These are phyloP conservation scores for Papiliotrema laurentii DNA, from an alignment of 1,284 basidiomycete species.

Conservation along the genomic window DNA sequence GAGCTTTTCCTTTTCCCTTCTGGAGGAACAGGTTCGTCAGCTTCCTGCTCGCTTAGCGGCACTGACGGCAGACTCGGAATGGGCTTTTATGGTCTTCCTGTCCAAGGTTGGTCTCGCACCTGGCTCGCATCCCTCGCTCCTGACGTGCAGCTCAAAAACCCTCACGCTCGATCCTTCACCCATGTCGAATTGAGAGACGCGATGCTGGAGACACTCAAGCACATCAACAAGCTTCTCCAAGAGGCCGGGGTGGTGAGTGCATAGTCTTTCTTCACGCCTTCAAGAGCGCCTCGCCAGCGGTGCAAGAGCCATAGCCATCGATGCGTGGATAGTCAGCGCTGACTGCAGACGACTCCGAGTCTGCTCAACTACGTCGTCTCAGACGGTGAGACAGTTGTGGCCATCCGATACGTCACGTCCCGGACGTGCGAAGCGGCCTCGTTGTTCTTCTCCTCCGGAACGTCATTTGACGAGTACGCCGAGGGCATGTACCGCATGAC, in stretches of 20 bases:
- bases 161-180: constrained; percentile 56
- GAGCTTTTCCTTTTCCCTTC: constrained; percentile 77
- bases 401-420: constrained; percentile 90
- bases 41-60: background rate
- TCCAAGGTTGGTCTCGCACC: constrained; percentile 59
- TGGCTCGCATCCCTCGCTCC: background rate
- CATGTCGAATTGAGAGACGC: constrained; percentile 56
- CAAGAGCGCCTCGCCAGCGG: too few species aligned
- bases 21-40: constrained; percentile 74
- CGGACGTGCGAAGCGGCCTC: constrained; percentile 89
- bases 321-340: too few species aligned
- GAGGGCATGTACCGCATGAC: constrained; percentile 88
- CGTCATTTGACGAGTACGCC: constrained; percentile 85
- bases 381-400: constrained; percentile 88
- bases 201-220: constrained; percentile 78
- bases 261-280: background rate
- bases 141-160: constrained; percentile 64
- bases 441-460: constrained; percentile 92
- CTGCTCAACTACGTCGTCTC: constrained; percentile 95
- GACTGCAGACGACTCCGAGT: constrained; percentile 60
- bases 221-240: constrained; percentile 71
- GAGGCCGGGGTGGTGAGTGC: constrained; percentile 61
- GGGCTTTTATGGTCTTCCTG: constrained; percentile 87
- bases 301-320: too few species aligned
- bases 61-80: constrained; percentile 70